Conservation (phyloP, 2,329 filamentous ascomycete genomes). For the Hypoxylon sp. region DNA sequence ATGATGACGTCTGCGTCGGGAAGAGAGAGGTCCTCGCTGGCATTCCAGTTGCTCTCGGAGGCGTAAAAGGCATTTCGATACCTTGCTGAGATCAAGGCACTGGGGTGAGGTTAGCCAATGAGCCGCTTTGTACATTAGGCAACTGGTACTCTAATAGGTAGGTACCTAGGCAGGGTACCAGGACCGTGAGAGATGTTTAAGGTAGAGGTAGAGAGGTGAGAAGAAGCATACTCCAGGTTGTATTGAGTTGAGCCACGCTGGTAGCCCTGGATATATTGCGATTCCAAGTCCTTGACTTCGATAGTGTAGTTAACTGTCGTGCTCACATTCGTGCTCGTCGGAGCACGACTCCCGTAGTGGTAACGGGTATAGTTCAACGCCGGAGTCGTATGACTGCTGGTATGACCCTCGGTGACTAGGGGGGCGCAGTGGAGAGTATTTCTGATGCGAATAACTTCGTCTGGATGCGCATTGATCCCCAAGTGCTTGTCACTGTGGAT, state of each 20-base stretch:
- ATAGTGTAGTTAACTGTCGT: neutral
- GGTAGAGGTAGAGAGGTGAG: neutral
- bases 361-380: conserved; percentile 8
- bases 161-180: too few relatives aligned
- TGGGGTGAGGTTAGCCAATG: neutral
- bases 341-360: conserved; percentile 13
- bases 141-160: too few relatives aligned
- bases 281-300: neutral
- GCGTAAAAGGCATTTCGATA: neutral
- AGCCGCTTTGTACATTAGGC: neutral
- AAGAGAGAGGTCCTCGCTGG: neutral
- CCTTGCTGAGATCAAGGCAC: neutral
- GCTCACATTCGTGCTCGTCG: neutral
- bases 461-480: conserved; percentile 15
- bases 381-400: neutral
- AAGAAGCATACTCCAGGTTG: neutral
- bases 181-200: too few relatives aligned
- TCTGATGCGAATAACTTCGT: conserved; percentile 11
- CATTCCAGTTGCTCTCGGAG: neutral
- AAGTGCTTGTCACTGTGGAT: conserved; percentile 14
- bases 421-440: conserved; percentile 20
- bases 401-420: conserved; percentile 7
- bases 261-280: neutral
- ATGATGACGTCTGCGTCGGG: conserved; percentile 12
- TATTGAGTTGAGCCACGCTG: neutral